Evolutionary conservation across 306 rosid species (phyloP), one percentile per base, ranked within the genome.

Genomic region (Vigna trinervia): DNA sequence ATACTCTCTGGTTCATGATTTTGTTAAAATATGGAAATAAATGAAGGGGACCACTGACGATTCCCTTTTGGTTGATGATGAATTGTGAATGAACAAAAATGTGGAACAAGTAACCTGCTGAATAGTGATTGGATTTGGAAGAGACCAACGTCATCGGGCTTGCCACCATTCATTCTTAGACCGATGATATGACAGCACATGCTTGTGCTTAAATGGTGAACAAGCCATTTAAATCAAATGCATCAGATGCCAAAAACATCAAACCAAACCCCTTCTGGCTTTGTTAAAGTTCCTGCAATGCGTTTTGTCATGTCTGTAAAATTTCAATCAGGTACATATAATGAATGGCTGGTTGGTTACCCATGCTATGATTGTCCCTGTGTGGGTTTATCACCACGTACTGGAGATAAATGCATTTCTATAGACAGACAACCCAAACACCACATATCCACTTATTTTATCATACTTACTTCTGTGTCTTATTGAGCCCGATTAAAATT

Each of bases 41-140:
- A 74, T 63, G 53, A 52, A 38, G 63, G 77, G 80, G 86, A 71
- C 80, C 77, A 71, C 52, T 23, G 22, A 8, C 1, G 34, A 64
- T 32, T 15, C 77, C 73, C 75, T 81, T 73, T 68, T 60, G 54
- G 53, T 28, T 61, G 82, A 81, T 53, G 80, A 67, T 50, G 69
- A 80, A 45, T 39, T 59, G 34, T 32, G 63, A 53, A 52, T 51
- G 63, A 22, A 36, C 75, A 46, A 66, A 76, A 52, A 52, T 10
- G 34, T 15, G 56, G 20, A 30, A 26, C 71, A 74, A 45, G 19
- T 12, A 71, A 45, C 61, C 72, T 46, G 81, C 39, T 23, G 15
- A 76, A 34, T 43, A 32, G 52, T 57, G 17, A 56, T 54, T 69
- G 75, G 67, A 72, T 71, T 64, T 54, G 41, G 57, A 56, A 67